Base-by-base conservation (phyloP, 2,329 filamentous ascomycete species). In the Colletotrichum spaethianum region DNA sequence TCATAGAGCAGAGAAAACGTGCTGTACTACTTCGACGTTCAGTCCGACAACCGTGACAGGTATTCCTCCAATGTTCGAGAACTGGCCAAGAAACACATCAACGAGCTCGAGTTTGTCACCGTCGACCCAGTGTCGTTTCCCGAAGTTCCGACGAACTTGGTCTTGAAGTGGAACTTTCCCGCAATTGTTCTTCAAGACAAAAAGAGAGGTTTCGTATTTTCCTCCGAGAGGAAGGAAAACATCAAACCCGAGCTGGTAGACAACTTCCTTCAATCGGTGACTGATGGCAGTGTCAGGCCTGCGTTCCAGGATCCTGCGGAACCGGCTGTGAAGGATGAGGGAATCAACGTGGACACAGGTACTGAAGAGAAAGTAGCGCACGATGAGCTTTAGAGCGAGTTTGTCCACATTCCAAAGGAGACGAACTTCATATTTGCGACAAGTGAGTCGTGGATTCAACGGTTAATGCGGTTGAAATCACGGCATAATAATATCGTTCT, bases 101-200 rank as follows among this genome's bases (percentile, higher is more conserved):
- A 86, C 11, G 87, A 85, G 63, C 78, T 88, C 16, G 78, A 76
- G 66, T 87, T 88, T 71, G 82, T 85, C 4, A 86, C 83, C 1
- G 83, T 87, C 1, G 84, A 88, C 71, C 80, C 80, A 0, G 66
- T 75, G 26, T 83, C 86, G 67, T 88, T 87, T 74, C 81, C 79
- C 8, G 83, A 86, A 38, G 83, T 87, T 74, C 75, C 80, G 1
- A 68, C 75, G 18, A 79, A 79, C 44, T 75, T 87, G 63, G 86
- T 85, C 1, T 73, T 74, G 55, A 7, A 63, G 44, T 68, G 69
- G 68, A 44, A 46, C 3, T 74, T 74, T 38, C 72, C 72, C 0
- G 63, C 69, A 7, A 65, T 74, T n/a, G 69, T 50, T 3, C 23
- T 72, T 16, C 64, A 74, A 23, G 40, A 72, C n/a, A 69, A 64